Conservation (phyloP, 345 rosid genomes). For the Pugionium dolabratum region DNA sequence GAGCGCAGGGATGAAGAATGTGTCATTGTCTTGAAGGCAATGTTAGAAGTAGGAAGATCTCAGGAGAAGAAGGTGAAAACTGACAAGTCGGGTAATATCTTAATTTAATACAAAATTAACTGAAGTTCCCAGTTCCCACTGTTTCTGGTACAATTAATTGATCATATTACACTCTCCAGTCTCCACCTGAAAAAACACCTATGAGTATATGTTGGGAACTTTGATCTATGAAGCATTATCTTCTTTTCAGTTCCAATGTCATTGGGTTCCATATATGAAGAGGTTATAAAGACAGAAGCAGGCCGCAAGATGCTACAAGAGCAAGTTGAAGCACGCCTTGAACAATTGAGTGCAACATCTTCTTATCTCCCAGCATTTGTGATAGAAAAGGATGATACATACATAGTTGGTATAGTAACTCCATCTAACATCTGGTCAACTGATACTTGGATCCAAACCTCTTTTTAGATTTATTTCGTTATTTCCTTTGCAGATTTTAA, state of each 20-base stretch:
- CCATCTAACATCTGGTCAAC: background rate
- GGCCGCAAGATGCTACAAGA: constrained; percentile 75
- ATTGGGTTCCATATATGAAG: constrained; percentile 67
- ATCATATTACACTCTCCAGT: constrained; percentile 9
- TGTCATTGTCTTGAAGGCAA: constrained; percentile 68
- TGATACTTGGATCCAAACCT: constrained; percentile 13
- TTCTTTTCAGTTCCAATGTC: constrained; percentile 64
- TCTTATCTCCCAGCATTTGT: constrained; percentile 48
- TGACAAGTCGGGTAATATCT: constrained; percentile 59
- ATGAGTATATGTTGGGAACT: background rate
- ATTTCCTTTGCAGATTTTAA: constrained; percentile 58
- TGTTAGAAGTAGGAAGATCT: constrained; percentile 72
- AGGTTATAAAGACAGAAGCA: constrained; percentile 72
- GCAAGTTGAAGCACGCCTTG: constrained; percentile 64
- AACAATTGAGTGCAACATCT: constrained; percentile 48
- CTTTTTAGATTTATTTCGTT: background rate
- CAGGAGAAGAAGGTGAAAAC: constrained; percentile 73
- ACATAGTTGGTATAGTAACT: constrained; percentile 53
- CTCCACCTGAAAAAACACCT: background rate
- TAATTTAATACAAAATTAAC: background rate
- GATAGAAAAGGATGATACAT: constrained; percentile 48
- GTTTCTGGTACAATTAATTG: constrained; percentile 1
- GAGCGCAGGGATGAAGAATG: constrained; percentile 65
- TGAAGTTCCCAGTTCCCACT: background rate
- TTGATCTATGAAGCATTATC: constrained; percentile 7